phyloP scores from a whole-genome alignment of 2,329 filamentous ascomycete species.

The Aspergillus transmontanensis region DNA sequence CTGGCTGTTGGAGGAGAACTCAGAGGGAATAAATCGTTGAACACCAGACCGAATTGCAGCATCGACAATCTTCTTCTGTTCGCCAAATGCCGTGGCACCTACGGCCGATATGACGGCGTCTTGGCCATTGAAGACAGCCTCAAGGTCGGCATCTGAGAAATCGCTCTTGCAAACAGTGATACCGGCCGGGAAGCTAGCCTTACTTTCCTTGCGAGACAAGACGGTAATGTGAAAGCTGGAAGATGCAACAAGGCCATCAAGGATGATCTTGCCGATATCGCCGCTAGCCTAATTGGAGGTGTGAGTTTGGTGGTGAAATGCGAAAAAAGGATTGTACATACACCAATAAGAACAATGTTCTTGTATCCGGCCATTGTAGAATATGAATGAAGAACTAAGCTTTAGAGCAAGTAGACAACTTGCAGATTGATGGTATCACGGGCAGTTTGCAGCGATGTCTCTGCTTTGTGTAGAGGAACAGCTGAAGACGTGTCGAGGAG shows the following conservation, averaged over 20 bases:
- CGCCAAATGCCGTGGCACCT: conserved; percentile 23
- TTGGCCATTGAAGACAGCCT: conserved; percentile 29
- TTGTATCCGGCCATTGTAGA: conserved; percentile 13
- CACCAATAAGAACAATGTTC: conserved; percentile 22
- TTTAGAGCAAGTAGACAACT: background rate
- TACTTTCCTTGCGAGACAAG: conserved; percentile 26
- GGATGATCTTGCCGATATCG: conserved; percentile 26
- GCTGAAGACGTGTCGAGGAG: background rate
- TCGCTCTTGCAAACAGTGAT: conserved; percentile 26
- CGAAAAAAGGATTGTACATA: conserved; percentile 8
- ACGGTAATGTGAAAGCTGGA: conserved; percentile 25
- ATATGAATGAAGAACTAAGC: background rate
- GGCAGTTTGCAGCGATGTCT: background rate
- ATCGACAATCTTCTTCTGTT: conserved; percentile 37
- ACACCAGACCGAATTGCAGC: conserved; percentile 35
- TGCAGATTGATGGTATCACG: background rate
- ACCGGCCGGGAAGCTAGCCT: conserved; percentile 21
- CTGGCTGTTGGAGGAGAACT: conserved; percentile 34
- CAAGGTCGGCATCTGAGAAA: conserved; percentile 27
- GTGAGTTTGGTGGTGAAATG: background rate
- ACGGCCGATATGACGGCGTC: conserved; percentile 35
- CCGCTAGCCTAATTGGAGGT: conserved; percentile 24
- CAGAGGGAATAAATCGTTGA: conserved; percentile 36
- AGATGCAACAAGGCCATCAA: conserved; percentile 19
- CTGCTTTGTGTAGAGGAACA: background rate